Conservation (phyloP, 2,329 filamentous ascomycete species). For the Diaporthe ilicicola region DNA sequence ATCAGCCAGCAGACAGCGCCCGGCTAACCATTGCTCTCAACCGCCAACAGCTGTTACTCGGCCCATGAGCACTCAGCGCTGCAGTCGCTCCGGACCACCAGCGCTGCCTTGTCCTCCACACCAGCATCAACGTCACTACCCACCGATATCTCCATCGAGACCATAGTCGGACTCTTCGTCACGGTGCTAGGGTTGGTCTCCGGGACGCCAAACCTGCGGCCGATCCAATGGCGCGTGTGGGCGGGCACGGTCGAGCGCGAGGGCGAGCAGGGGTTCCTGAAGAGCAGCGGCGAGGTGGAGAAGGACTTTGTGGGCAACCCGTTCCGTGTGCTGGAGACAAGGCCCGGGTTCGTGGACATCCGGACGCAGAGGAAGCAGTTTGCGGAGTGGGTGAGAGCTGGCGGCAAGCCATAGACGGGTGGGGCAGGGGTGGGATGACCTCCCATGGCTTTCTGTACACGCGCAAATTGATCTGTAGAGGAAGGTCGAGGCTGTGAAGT, state of each 20-base stretch:
- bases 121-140: slow-evolving; percentile 67
- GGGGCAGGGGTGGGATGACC: neutral
- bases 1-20: neutral
- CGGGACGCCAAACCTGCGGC: slow-evolving; percentile 79
- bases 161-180: slow-evolving; percentile 79
- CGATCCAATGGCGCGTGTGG: slow-evolving; percentile 85
- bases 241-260: slow-evolving; percentile 85
- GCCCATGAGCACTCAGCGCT: slow-evolving; percentile 90
- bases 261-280: slow-evolving; percentile 66
- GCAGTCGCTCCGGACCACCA: slow-evolving; percentile 63
- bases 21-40: slow-evolving; percentile 33
- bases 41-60: slow-evolving; percentile 81
- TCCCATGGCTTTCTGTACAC: neutral
- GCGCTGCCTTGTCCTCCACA: slow-evolving; percentile 53
- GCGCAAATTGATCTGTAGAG: neutral
- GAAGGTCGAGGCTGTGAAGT: neutral
- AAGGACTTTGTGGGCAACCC: slow-evolving; percentile 80
- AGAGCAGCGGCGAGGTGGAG: slow-evolving; percentile 70
- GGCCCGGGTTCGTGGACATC: slow-evolving; percentile 88
- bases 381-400: slow-evolving; percentile 71
- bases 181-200: slow-evolving; percentile 85
- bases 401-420: slow-evolving; percentile 25
- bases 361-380: slow-evolving; percentile 83
- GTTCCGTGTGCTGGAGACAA: slow-evolving; percentile 79
- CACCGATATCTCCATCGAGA: slow-evolving; percentile 87